Conservation (phyloP, 805 yeast genomes). For the Dipodascopsis uninucleata region DNA sequence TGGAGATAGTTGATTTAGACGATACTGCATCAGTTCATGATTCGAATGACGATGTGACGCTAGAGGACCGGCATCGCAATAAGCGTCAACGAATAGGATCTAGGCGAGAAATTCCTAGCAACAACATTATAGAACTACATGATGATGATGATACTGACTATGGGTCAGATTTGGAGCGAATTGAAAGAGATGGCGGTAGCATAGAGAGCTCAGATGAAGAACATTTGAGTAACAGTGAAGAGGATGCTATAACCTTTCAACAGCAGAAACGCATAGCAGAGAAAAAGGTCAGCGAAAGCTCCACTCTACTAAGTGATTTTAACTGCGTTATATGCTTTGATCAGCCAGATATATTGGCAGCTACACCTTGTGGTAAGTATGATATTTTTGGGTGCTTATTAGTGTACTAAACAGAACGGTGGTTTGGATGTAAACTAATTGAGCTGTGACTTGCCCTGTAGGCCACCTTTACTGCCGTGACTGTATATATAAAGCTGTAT, state of each 20-base stretch:
- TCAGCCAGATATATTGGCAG: constrained; percentile 33
- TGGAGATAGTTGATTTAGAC: constrained; percentile 9
- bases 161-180: too few relatives aligned
- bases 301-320: constrained; percentile 22
- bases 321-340: constrained; percentile 40
- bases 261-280: background rate
- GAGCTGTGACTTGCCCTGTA: background rate
- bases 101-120: background rate
- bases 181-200: constrained; percentile 2
- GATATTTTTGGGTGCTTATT: too few relatives aligned
- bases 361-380: constrained; percentile 37
- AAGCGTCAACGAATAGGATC: background rate
- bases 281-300: constrained; percentile 15
- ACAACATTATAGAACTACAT: background rate
- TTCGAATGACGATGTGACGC: constrained; percentile 7
- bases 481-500: constrained; percentile 37
- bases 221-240: constrained; percentile 21
- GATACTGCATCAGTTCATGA: constrained; percentile 1
- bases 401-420: too few relatives aligned
- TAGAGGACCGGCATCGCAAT: constrained; percentile 1
- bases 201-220: background rate
- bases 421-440: background rate
- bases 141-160: constrained; percentile 8
- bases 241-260: constrained; percentile 30
- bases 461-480: constrained; percentile 38